A percentile compares a stretch with the other conserved stretches of the same genome.
Conservation (phyloP, 805 yeast species). For the Lachancea thermotolerans region DNA sequence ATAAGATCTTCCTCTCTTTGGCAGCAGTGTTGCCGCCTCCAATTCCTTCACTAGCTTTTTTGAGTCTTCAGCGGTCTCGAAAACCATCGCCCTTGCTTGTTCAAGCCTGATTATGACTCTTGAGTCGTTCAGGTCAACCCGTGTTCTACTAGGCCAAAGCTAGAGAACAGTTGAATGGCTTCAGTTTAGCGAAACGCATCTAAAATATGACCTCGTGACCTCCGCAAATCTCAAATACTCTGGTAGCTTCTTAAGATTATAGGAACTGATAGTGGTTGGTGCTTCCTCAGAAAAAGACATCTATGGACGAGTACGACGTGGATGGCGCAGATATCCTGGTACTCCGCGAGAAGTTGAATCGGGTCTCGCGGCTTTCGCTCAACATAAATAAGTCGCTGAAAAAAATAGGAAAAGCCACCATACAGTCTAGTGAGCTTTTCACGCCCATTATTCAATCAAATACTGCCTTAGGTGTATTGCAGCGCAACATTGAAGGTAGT, state of each 20-base stretch:
- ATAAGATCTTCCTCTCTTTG: constrained; percentile 30
- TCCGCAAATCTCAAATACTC: no score
- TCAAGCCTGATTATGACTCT: background rate
- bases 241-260: no score
- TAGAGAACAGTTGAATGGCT: no score
- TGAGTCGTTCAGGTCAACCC: no score
- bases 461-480: constrained; percentile 46
- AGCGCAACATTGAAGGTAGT: constrained; percentile 51
- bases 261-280: background rate
- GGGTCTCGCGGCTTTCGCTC: constrained; percentile 49
- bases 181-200: no score
- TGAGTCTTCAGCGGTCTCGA: background rate
- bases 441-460: constrained; percentile 66
- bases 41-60: constrained; percentile 15
- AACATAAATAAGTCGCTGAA: constrained; percentile 50
- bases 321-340: constrained; percentile 84
- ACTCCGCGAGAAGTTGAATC: constrained; percentile 62
- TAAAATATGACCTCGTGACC: no score
- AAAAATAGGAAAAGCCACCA: constrained; percentile 34
- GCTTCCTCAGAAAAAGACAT: background rate
- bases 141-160: no score
- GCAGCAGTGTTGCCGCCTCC: constrained; percentile 17
- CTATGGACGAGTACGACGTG: constrained; percentile 38
- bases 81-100: background rate
- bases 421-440: constrained; percentile 39